phyloP scores from a whole-genome alignment of 2,329 filamentous ascomycete genomes.

The Exophiala lecanii-corni region DNA sequence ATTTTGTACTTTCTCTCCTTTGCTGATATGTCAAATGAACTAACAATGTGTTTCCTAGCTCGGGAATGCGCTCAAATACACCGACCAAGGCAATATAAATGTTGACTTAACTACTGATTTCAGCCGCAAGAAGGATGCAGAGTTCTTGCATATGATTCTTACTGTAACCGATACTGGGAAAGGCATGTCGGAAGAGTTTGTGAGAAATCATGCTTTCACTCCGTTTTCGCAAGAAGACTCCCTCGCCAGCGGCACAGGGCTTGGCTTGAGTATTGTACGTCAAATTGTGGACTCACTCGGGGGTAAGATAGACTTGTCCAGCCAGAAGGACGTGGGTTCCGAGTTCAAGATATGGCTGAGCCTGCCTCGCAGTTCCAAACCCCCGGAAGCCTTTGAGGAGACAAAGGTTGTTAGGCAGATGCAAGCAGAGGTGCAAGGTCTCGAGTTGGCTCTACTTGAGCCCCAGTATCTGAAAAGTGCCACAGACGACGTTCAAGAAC shows the following conservation, averaged over 20 bases:
- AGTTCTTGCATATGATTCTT: constrained; percentile 32
- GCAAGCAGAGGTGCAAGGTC: constrained; percentile 8
- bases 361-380: constrained; percentile 13
- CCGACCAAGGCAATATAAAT: constrained; percentile 48
- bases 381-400: not conserved
- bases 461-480: constrained; percentile 4
- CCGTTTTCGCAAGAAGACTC: constrained; percentile 57
- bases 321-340: constrained; percentile 51
- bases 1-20: not conserved
- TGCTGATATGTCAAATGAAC: not conserved
- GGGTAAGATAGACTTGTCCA: constrained; percentile 56
- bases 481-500: not conserved
- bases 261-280: constrained; percentile 63
- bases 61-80: constrained; percentile 61
- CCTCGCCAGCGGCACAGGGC: constrained; percentile 45
- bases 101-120: constrained; percentile 36
- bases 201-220: constrained; percentile 56
- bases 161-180: constrained; percentile 60
- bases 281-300: constrained; percentile 56
- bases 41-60: constrained; percentile 32
- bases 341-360: constrained; percentile 38
- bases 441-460: constrained; percentile 17
- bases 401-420: constrained; percentile 14
- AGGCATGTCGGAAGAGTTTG: constrained; percentile 61
- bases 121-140: constrained; percentile 31